Evolutionary conservation across 2,329 filamentous ascomycete species (phyloP), one percentile per base, ranked within the genome.

Genomic region (Byssochlamys sp.): DNA sequence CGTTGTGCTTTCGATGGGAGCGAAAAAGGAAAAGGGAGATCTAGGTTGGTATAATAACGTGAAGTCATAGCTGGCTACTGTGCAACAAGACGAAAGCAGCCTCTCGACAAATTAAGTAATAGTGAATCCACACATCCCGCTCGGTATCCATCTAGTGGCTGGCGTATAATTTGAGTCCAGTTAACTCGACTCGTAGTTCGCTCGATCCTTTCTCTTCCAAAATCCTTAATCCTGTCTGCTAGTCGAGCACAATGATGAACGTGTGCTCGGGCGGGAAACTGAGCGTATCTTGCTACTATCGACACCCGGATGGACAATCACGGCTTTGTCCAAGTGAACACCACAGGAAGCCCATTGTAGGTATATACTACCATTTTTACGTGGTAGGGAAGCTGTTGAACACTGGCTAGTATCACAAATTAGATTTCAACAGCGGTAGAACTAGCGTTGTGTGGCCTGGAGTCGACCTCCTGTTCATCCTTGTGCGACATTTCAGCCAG

Each of bases 401-500:
- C 7, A 19, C n/a, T 19, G 14, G 35, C 14, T 45, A n/a, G 6
- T n/a, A 45, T 45, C 12, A 27, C 24, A 25, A 52, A 59, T 76
- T 63, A 74, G 52, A 74, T 69, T 58, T 73, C 66, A 31, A 74
- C 60, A 28, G 69, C 69, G 29, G 69, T 69, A 2, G 71, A 71
- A 5, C 64, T 65, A 2, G 64, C 67, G 5, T 67, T 70, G 11
- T 59, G 52, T 10, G 54, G 50, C 19, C 64, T 50, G 9, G 56
- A 39, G n/a, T 67, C 63, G 9, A 61, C 54, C 35, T 67, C 62
- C 14, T 58, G 50, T 25, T 60, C 49, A 9, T 69, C 56, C 25
- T 63, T 61, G n/a, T 69, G 59, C 28, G 71, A 73, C 62, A 83
- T 71, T 31, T 73, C 73, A 53, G 72, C 66, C 19, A 82, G 63